These are phyloP conservation scores for Phytophthora quininea DNA, from an alignment of 352 stramenopile genomes.

Conservation along the genomic window DNA sequence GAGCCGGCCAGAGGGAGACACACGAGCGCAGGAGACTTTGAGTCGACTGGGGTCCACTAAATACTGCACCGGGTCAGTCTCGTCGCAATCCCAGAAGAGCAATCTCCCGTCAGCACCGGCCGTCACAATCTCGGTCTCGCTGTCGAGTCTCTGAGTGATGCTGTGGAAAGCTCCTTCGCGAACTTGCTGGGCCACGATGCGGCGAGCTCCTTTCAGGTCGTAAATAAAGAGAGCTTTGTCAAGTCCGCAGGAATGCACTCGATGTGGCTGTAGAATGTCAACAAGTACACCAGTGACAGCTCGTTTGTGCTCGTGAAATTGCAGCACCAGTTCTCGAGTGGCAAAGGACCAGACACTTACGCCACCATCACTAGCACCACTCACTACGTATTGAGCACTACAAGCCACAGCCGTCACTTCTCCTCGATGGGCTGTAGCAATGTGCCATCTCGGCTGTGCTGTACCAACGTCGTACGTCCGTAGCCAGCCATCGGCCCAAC, in stretches of 20 bases:
- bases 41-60: slow-evolving; percentile 53
- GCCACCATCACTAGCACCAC: slow-evolving; percentile 79
- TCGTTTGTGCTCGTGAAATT: slow-evolving; percentile 92
- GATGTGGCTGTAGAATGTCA: slow-evolving; percentile 76
- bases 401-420: slow-evolving; percentile 75
- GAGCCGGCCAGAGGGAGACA: slow-evolving; percentile 76
- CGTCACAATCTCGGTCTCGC: slow-evolving; percentile 92
- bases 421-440: slow-evolving; percentile 86
- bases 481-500: slow-evolving; percentile 80
- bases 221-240: slow-evolving; percentile 93
- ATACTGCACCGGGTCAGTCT: slow-evolving; percentile 72
- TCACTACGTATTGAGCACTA: slow-evolving; percentile 80
- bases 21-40: slow-evolving; percentile 45
- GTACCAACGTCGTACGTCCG: slow-evolving; percentile 61
- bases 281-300: slow-evolving; percentile 81
- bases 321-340: slow-evolving; percentile 87
- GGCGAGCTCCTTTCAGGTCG: slow-evolving; percentile 87
- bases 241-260: slow-evolving; percentile 86
- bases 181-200: slow-evolving; percentile 83
- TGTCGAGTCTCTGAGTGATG: slow-evolving; percentile 88
- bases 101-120: slow-evolving; percentile 81
- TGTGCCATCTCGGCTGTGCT: slow-evolving; percentile 80
- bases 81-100: slow-evolving; percentile 92
- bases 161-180: slow-evolving; percentile 78
- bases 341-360: slow-evolving; percentile 90